Base-by-base conservation (phyloP, 257 asterid genomes). In the Solanum sitiens region DNA sequence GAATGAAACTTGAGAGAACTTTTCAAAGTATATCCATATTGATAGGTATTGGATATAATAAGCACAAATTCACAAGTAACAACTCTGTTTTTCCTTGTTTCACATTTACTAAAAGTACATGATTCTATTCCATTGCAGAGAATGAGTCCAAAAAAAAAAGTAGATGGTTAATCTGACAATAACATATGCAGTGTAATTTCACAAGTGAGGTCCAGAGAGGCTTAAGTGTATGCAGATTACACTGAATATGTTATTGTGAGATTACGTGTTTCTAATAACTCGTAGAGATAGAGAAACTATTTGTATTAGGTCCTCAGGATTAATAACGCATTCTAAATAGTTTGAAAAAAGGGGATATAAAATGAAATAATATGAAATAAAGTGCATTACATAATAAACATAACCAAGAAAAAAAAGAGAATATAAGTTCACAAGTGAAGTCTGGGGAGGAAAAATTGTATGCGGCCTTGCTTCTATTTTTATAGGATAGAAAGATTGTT, bases 11-110 rank as follows among this genome's bases (percentile, higher is more conserved):
- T 45, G 7, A 73, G 47, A 86, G 70, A 85, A 47, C 65, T 65
- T 88, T 16, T 11, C 44, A 73, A 86, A 86, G 76, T 65, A 83
- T 86, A 76, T 90, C 27, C 87, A 47, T 3, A 76, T 72, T 74
- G 74, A 59, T 85, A n/a, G 5, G 27, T 47, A 27, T 47, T 27
- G 85, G 85, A 27, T 80, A 80, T 18, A 80, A 80, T 18, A 68
- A 47, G 68, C 70, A 80, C 70, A 80, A 27, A 80, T 18, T 3
- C 85, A 27, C 42, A 2, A 80, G 56, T 3, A 11, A 27, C 42
- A 9, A 18, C 68, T 25, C 85, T 53, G 23, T 80, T 80, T 80
- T 47, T 20, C 85, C 40, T 80, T 68, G 68, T 80, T 80, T 80
- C 68, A 80, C 68, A 47, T 80, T 47, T 47, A 47, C 68, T 33